A percentile compares a stretch with the other conserved stretches of the same genome.
Evolutionary conservation across 1,139 yeast species (phyloP).

Genomic region (Sugiyamaella paludigena): DNA sequence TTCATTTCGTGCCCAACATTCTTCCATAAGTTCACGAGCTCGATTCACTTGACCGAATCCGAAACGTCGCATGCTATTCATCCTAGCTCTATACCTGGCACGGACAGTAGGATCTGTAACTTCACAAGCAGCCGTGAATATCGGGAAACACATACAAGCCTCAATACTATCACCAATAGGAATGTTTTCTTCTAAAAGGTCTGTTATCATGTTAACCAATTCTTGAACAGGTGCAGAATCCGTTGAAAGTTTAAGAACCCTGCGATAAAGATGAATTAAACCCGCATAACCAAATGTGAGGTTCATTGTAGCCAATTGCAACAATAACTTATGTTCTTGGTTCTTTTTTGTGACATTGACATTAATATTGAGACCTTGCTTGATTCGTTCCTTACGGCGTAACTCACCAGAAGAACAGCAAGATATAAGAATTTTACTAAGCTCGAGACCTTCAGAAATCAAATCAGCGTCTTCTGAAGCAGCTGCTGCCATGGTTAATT

Average conservation of each 20-base stretch:
- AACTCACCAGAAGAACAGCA: slow-evolving; percentile 24
- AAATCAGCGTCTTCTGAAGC: slow-evolving; percentile 23
- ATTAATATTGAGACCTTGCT: slow-evolving; percentile 5
- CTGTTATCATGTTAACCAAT: slow-evolving; percentile 43
- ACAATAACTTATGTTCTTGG: slow-evolving; percentile 10
- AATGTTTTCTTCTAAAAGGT: slow-evolving; percentile 41
- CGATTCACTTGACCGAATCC: slow-evolving; percentile 49
- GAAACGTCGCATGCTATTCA: slow-evolving; percentile 42
- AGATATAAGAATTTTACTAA: slow-evolving; percentile 27
- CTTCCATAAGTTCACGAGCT: slow-evolving; percentile 46
- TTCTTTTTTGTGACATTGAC: neutral
- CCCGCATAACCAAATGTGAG: slow-evolving; percentile 52
- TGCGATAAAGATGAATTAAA: slow-evolving; percentile 49
- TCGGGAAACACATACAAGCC: slow-evolving; percentile 52
- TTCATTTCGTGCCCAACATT: slow-evolving; percentile 45
- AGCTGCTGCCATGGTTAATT: slow-evolving; percentile 5
- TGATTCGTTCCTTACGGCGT: slow-evolving; percentile 22
- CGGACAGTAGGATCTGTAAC: slow-evolving; percentile 41
- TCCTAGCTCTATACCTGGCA: slow-evolving; percentile 41
- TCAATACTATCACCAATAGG: slow-evolving; percentile 49
- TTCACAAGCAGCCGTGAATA: slow-evolving; percentile 57
- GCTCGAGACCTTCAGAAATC: slow-evolving; percentile 28
- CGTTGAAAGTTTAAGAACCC: slow-evolving; percentile 48
- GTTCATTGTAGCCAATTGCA: slow-evolving; percentile 49
- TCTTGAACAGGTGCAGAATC: slow-evolving; percentile 47